phyloP scores from a whole-genome alignment of 2,329 filamentous ascomycete species.

The Bertia moriformis region DNA sequence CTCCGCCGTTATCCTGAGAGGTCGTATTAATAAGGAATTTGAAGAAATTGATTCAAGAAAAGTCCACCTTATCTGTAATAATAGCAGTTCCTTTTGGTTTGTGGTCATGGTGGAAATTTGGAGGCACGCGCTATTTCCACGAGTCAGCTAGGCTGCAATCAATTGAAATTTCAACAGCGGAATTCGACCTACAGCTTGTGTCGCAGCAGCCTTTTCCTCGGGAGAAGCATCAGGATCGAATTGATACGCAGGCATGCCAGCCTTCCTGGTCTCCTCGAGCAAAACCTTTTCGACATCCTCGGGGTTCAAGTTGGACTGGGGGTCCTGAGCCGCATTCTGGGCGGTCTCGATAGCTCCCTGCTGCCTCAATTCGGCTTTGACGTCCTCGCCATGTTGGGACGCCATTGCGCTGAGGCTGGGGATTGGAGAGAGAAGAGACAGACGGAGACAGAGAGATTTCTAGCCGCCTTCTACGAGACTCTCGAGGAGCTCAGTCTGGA shows the following conservation, averaged over 20 bases:
- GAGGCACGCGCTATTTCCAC: neutral
- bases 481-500: no score
- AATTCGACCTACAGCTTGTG: constrained; percentile 61
- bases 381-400: constrained; percentile 10
- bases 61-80: neutral
- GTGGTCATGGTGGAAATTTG: constrained; percentile 9
- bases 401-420: no score
- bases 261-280: constrained; percentile 63
- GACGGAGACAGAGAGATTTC: no score
- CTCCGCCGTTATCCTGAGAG: constrained; percentile 66
- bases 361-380: constrained; percentile 18
- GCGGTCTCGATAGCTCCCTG: constrained; percentile 75
- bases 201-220: constrained; percentile 72
- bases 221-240: constrained; percentile 77
- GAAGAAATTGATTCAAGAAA: neutral
- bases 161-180: no score
- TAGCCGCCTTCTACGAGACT: no score
- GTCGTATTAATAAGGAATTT: neutral
- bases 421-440: no score
- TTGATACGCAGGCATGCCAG: constrained; percentile 65
- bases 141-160: no score
- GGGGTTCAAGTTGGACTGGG: constrained; percentile 50
- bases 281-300: constrained; percentile 61
- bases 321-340: constrained; percentile 62
- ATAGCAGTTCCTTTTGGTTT: constrained; percentile 19